A percentile compares a stretch with the other conserved stretches of the same genome.
Conservation (phyloP, 805 yeast genomes). For the Candida patagonica region DNA sequence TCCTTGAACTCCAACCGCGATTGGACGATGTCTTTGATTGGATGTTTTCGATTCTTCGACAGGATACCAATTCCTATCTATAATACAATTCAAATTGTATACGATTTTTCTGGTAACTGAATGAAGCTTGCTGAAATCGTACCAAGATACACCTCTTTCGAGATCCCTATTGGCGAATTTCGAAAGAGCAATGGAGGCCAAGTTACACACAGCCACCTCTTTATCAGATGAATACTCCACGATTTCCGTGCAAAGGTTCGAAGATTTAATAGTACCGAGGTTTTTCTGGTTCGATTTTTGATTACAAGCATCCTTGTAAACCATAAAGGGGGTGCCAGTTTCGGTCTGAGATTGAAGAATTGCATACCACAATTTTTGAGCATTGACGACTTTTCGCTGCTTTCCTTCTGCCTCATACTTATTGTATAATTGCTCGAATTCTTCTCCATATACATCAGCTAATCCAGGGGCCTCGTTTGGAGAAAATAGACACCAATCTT, state of each 20-base stretch:
- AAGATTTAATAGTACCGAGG: slow-evolving; percentile 84
- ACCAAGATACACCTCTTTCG: slow-evolving; percentile 38
- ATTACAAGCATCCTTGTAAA: slow-evolving; percentile 90
- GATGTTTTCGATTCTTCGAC: slow-evolving; percentile 65
- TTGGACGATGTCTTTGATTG: slow-evolving; percentile 79
- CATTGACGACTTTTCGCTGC: slow-evolving; percentile 58
- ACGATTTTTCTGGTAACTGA: slow-evolving; percentile 67
- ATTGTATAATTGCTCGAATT: slow-evolving; percentile 62
- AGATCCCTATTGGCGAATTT: slow-evolving; percentile 46
- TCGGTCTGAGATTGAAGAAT: slow-evolving; percentile 89
- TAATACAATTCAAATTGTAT: slow-evolving; percentile 69
- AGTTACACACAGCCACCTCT: slow-evolving; percentile 91
- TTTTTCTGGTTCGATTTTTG: slow-evolving; percentile 82
- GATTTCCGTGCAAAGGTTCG: slow-evolving; percentile 90
- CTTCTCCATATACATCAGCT: slow-evolving; percentile 73
- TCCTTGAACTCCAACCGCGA: slow-evolving; percentile 98
- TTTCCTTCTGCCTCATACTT: slow-evolving; percentile 64
- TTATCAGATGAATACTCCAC: slow-evolving; percentile 87
- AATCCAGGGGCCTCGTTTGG: slow-evolving; percentile 86
- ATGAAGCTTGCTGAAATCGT: slow-evolving; percentile 70
- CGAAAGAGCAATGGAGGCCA: slow-evolving; percentile 87
- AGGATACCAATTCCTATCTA: slow-evolving; percentile 82
- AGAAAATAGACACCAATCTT: slow-evolving; percentile 82
- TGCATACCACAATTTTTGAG: slow-evolving; percentile 86
- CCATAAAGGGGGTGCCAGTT: slow-evolving; percentile 92